Evolutionary conservation across 2,329 filamentous ascomycete species (phyloP).

Genomic region (Pseudogymnoascus sp.): DNA sequence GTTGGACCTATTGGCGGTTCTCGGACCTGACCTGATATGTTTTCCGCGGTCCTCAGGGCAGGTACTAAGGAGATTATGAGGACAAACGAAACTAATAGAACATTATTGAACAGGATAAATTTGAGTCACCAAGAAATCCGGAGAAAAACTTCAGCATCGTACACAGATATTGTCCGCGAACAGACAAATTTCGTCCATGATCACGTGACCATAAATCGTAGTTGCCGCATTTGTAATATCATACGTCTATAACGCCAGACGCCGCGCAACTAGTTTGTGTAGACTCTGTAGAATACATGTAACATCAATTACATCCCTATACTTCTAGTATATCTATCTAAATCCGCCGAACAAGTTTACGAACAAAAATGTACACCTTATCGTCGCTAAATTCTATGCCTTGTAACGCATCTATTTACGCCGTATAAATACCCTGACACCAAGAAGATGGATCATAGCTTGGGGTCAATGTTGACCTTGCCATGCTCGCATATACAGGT

Average conservation of each 20-base stretch:
- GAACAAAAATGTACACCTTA: background rate
- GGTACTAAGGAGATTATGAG: background rate
- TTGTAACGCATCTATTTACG: background rate
- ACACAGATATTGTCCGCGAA: background rate
- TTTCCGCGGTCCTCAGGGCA: background rate
- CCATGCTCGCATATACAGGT: conserved; percentile 55
- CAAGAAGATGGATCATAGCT: background rate
- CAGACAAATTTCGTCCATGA: background rate
- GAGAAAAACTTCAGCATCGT: background rate
- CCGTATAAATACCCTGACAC: background rate
- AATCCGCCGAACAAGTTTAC: background rate
- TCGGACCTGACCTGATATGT: background rate
- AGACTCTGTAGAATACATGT: background rate
- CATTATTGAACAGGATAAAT: background rate
- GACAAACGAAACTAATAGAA: background rate
- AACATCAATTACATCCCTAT: background rate
- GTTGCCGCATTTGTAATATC: background rate
- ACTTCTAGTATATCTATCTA: background rate
- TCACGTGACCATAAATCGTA: background rate
- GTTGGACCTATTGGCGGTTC: background rate
- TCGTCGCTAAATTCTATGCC: background rate
- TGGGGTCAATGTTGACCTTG: conserved; percentile 53
- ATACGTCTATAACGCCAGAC: background rate
- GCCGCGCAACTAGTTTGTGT: background rate
- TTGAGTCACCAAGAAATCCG: background rate